Evolutionary conservation across 2,329 filamentous ascomycete genomes (phyloP), one percentile per base, ranked within the genome.

Genomic region (Penicillium sp.): DNA sequence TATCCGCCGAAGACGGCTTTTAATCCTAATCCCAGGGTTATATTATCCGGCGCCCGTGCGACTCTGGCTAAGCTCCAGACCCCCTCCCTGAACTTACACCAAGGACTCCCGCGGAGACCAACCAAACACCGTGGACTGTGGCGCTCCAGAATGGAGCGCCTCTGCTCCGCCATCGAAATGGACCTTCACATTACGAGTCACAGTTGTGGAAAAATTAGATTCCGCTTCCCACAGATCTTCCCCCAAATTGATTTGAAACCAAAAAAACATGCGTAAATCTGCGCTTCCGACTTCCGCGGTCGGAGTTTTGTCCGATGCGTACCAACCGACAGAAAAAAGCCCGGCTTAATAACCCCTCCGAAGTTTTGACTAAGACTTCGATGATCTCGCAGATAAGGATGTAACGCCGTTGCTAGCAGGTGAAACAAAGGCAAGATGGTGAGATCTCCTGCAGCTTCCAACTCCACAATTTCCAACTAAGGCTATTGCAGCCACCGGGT

Each of bases 1-100:
- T 38, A 31, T 50, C 46, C 51, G 43, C 43, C 43, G 27, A 50
- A 54, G 51, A 49, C 47, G 46, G 51, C 34, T 49, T 18, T 54
- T 6, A 14, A 22, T 32, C 52, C 24, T 40, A 34, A 44, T 45
- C 42, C 47, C 22, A 21, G 50, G 42, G 40, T 50, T 29, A 45
- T 24, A 44, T 39, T 45, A 50, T 31, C 45, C 24, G 24, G 24
- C 18, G 18, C 40, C 21, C 40, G 34, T 49, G 32, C 34, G 22
- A 45, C 11, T 14, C 40, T 45, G 40, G n/a, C 46, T 39, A 47
- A 22, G 45, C 18, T 16, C 32, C 22, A 43, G 22, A 43, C 24
- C 42, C 45, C 52, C 40, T 18, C 40, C n/a, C 10, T 22, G 45
- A 54, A 54, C 47, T 34, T 54, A 50, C 47, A 48, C 51, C 31